Conservation (phyloP, 352 stramenopile species). For the Globisporangium solare region DNA sequence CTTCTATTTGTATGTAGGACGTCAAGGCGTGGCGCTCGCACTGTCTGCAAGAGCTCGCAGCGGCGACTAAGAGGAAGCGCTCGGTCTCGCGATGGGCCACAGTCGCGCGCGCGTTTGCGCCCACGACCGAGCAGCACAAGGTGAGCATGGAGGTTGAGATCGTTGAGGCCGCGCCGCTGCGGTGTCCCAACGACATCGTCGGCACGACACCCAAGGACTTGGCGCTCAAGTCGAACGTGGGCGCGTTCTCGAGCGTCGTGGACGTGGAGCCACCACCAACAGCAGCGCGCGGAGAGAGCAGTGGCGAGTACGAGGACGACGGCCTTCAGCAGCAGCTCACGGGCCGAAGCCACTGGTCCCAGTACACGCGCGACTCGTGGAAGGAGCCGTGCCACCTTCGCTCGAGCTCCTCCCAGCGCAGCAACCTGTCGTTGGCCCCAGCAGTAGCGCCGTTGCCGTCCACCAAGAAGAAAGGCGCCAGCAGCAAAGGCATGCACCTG, state of each 20-base stretch:
- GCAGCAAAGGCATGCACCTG: constrained; percentile 7
- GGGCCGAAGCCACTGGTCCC: constrained; percentile 7
- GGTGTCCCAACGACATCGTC: constrained; percentile 11
- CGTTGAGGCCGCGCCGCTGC: constrained; percentile 13
- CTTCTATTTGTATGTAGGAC: constrained; percentile 23
- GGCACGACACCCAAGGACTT: neutral
- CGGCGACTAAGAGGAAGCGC: constrained; percentile 19
- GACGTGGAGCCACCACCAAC: constrained; percentile 6
- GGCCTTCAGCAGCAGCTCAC: neutral
- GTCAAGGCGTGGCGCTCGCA: constrained; percentile 30
- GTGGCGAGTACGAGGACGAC: neutral
- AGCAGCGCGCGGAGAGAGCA: neutral
- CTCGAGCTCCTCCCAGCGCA: too few species aligned
- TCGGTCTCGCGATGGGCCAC: constrained; percentile 35
- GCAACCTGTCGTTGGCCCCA: neutral
- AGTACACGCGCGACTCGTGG: constrained; percentile 1
- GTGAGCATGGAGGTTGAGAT: constrained; percentile 20
- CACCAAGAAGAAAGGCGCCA: constrained; percentile 5
- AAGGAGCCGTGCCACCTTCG: neutral
- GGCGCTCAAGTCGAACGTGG: constrained; percentile 34
- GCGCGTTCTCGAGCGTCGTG: constrained; percentile 35
- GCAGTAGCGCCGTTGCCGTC: neutral
- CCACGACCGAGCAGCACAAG: constrained; percentile 15
- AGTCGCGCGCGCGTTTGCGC: constrained; percentile 31
- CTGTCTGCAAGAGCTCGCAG: constrained; percentile 32